Conservation (phyloP, 2,329 filamentous ascomycete species). For the Fusarium stilboides region DNA sequence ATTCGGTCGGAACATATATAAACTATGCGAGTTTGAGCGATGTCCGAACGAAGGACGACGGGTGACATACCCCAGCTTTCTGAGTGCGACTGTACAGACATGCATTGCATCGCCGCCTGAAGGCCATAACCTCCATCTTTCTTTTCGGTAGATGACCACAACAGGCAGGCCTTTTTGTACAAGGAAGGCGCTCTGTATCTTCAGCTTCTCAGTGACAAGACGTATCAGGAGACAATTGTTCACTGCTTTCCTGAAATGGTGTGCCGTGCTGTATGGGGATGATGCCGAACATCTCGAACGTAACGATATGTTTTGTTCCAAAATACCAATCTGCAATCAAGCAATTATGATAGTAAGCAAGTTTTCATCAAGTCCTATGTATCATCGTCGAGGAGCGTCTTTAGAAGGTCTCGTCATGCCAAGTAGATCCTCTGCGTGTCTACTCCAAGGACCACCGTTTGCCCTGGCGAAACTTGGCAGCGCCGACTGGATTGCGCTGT, state of each 20-base stretch:
- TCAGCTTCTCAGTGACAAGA: too few species aligned
- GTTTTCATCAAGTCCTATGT: background rate
- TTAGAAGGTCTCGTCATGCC: slow-evolving; percentile 69
- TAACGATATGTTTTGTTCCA: background rate
- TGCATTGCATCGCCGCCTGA: slow-evolving; percentile 24
- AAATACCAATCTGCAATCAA: background rate
- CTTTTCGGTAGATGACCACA: slow-evolving; percentile 19
- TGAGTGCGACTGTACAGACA: slow-evolving; percentile 16
- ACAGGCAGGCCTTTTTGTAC: slow-evolving; percentile 6
- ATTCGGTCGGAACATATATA: slow-evolving; percentile 14
- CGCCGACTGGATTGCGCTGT: slow-evolving; percentile 14
- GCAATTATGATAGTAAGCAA: background rate
- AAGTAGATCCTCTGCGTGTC: slow-evolving; percentile 77
- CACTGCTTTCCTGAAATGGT: too few species aligned
- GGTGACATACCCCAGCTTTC: slow-evolving; percentile 19
- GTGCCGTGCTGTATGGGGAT: too few species aligned
- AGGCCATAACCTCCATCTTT: slow-evolving; percentile 26
- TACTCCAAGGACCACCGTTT: slow-evolving; percentile 77
- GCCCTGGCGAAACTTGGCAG: slow-evolving; percentile 64
- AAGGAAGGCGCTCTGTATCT: slow-evolving; percentile 5
- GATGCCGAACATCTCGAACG: too few species aligned
- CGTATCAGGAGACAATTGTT: too few species aligned
- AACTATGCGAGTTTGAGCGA: slow-evolving; percentile 9
- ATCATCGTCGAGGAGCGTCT: slow-evolving; percentile 21
- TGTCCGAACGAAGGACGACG: background rate